Conservation (phyloP, 2,329 filamentous ascomycete species). For the Didymella lethalis region DNA sequence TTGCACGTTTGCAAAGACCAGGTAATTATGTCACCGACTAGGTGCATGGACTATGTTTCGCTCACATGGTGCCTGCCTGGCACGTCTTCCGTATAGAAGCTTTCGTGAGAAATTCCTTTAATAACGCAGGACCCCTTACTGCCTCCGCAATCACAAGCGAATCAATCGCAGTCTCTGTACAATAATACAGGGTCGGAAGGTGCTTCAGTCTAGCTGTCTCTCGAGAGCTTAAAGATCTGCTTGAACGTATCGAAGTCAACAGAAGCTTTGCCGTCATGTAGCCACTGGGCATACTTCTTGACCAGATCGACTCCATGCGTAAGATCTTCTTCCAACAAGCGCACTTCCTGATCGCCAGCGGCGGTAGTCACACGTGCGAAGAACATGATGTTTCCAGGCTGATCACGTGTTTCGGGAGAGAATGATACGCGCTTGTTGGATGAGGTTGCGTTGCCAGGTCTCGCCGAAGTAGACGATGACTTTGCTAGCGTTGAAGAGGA, state of each 20-base stretch:
- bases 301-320: constrained; percentile 11
- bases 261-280: constrained; percentile 4
- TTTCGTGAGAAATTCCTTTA: not conserved
- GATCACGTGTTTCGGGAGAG: not conserved
- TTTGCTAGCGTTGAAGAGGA: not conserved
- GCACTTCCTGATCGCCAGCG: constrained; percentile 16
- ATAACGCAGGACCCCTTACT: not conserved
- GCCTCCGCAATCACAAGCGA: too few species aligned
- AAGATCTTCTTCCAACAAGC: constrained; percentile 12
- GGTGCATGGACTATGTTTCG: not conserved
- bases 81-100: not conserved
- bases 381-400: constrained; percentile 12
- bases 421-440: constrained; percentile 13
- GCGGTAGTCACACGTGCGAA: constrained; percentile 23
- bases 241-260: constrained; percentile 24
- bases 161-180: too few species aligned
- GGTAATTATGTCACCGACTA: not conserved
- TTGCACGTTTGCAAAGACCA: not conserved
- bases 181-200: not conserved
- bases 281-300: constrained; percentile 24
- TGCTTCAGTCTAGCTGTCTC: not conserved
- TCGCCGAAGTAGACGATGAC: not conserved
- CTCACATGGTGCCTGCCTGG: not conserved
- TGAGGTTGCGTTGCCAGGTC: not conserved
- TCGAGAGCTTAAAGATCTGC: constrained; percentile 14